Percentiles rank a stretch among this genome's conserved stretches.
Conservation (phyloP, 768 basidiomycete species). For the Lactarius tabidus region DNA sequence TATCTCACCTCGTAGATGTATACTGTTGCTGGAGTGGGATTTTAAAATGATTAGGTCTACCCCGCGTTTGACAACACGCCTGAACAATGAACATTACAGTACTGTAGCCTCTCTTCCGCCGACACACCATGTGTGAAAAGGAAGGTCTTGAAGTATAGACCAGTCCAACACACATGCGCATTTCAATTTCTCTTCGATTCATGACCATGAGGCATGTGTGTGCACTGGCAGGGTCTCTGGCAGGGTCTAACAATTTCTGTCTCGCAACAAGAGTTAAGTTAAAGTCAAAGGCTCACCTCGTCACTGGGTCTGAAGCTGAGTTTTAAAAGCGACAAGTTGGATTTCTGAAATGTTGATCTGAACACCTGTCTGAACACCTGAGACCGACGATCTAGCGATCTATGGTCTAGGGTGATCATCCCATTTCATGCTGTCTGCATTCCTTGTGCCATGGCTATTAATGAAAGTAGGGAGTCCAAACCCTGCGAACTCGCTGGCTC, state of each 20-base stretch:
- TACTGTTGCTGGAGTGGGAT: background rate
- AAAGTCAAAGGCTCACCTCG: background rate
- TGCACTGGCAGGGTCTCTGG: no score
- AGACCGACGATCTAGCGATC: background rate
- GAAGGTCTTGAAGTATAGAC: background rate
- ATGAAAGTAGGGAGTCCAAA: background rate
- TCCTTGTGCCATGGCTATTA: background rate
- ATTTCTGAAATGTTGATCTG: no score
- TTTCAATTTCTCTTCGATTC: background rate
- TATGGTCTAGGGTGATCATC: background rate
- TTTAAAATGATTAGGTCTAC: background rate
- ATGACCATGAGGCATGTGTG: background rate
- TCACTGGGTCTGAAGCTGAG: background rate
- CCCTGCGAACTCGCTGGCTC: background rate
- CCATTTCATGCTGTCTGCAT: background rate
- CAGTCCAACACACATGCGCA: background rate
- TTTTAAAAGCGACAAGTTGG: background rate
- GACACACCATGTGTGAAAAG: background rate
- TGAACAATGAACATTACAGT: background rate
- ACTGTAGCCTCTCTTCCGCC: no score
- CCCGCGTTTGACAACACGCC: background rate
- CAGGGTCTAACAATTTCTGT: background rate
- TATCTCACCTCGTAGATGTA: background rate
- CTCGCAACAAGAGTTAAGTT: background rate
- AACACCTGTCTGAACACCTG: background rate